Conservation (phyloP, 2,329 filamentous ascomycete species). For the Trichoderma endophyticum region DNA sequence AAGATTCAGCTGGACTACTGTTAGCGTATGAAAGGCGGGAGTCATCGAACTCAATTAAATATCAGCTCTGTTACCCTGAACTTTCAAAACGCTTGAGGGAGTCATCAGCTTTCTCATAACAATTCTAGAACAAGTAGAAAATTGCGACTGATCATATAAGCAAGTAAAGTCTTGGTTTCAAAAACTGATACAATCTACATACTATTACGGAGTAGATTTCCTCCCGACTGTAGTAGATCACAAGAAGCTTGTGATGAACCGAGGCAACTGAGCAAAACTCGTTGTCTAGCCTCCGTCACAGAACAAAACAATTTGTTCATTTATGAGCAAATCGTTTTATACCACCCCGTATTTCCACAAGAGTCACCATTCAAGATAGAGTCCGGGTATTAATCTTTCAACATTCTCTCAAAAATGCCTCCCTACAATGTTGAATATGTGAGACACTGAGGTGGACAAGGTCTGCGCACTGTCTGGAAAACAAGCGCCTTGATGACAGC, state of each 20-base stretch:
- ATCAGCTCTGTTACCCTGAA: not conserved
- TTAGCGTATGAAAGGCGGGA: not conserved
- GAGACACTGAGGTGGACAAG: not conserved
- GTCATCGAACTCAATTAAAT: not conserved
- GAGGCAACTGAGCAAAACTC: not conserved
- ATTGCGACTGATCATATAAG: not conserved
- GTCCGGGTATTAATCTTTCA: too few relatives aligned
- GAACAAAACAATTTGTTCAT: not conserved
- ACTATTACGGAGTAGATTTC: not conserved
- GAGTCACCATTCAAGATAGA: too few relatives aligned
- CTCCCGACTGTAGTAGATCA: not conserved
- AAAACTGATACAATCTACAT: not conserved
- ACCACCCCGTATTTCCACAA: too few relatives aligned
- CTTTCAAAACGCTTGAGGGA: not conserved
- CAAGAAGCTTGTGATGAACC: not conserved
- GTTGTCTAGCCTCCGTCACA: not conserved
- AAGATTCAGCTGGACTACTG: not conserved
- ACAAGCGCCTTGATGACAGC: not conserved
- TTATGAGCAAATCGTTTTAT: too few relatives aligned
- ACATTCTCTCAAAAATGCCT: too few relatives aligned
- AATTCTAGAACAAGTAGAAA: not conserved
- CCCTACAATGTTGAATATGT: too few relatives aligned
- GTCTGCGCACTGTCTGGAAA: constrained; percentile 2
- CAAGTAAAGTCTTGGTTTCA: not conserved
- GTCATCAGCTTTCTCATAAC: not conserved